Evolutionary conservation across 805 yeast genomes (phyloP), one percentile per base, ranked within the genome.

Genomic region (Groenewaldozyma tartarivorans): DNA sequence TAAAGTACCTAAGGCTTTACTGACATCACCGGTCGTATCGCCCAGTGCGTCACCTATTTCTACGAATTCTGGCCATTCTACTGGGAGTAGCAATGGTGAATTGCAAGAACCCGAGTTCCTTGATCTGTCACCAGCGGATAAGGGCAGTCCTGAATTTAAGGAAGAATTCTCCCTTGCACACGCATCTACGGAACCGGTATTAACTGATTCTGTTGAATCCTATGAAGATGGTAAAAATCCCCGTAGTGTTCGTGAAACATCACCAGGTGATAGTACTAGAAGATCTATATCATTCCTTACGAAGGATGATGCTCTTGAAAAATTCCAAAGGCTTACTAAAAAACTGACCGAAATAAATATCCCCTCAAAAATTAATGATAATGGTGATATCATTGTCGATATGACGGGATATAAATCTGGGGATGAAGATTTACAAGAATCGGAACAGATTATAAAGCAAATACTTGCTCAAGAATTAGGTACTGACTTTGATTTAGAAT

Each of bases 351-450:
- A 74, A 48, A 75, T 76, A 49, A 84, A 87, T 55, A 87, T 92
- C 24, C 96, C 96, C 1, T 79, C 94, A 21, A 84, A 79, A 49
- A 73, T 88, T 29, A 94, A 84, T 47, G 79, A 81, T 46, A 83
- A 85, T 53, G 98, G 98, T 9, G 95, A 87, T 55, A 69, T 92
- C 51, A 74, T 87, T 33, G 64, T 92, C 35, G 98, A 92, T 62
- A 85, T 90, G 79, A 94, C 87, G 52, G 98, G 98, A 15, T 92
- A 92, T 63, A 90, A 88, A 61, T 81, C 94, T 26, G 86, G 80
- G 52, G 81, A 79, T 39, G 77, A 79, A 49, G 85, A 81, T 56
- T 85, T 81, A 57, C 78, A 79, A 38, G 78, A 76, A 50, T 75
- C 94, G 0, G 95, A 87, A 56, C 78, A 78, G 38, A 64, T 82